These are phyloP conservation scores for Amanita molliuscula DNA, from an alignment of 768 basidiomycete genomes.

Conservation along the genomic window DNA sequence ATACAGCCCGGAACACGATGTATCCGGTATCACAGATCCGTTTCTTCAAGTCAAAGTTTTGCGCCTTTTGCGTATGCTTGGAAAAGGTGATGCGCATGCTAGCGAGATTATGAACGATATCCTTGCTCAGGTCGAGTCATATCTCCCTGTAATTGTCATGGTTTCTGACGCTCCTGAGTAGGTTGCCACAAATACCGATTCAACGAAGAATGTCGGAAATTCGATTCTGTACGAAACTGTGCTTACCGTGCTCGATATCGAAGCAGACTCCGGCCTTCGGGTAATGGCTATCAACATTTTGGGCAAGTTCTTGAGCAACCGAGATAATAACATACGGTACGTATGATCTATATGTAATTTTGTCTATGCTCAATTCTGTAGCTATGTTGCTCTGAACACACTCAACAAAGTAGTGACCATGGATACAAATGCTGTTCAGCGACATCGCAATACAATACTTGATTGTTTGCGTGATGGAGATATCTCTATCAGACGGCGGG, in stretches of 20 bases:
- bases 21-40: slow-evolving; percentile 97
- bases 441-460: slow-evolving; percentile 97
- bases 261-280: slow-evolving; percentile 89
- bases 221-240: slow-evolving; percentile 97
- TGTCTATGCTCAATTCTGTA: slow-evolving; percentile 18
- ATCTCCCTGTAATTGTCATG: neutral
- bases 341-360: slow-evolving; percentile 10
- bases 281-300: slow-evolving; percentile 99
- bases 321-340: slow-evolving; percentile 97
- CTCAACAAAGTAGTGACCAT: slow-evolving; percentile 97
- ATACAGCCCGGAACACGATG: slow-evolving; percentile 97
- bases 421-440: slow-evolving; percentile 96
- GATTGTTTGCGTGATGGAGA: slow-evolving; percentile 99
- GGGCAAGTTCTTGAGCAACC: slow-evolving; percentile 94
- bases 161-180: slow-evolving; percentile 18
- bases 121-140: slow-evolving; percentile 45
- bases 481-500: slow-evolving; percentile 94
- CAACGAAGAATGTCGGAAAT: slow-evolving; percentile 96
- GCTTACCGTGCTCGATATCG: slow-evolving; percentile 91
- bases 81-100: slow-evolving; percentile 72
- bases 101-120: slow-evolving; percentile 99
- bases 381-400: slow-evolving; percentile 96
- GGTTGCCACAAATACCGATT: slow-evolving; percentile 99
- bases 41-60: slow-evolving; percentile 93
- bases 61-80: slow-evolving; percentile 80